phyloP scores from a whole-genome alignment of 202 grass and related monocot species.

The Hordeum pubiflorum region DNA sequence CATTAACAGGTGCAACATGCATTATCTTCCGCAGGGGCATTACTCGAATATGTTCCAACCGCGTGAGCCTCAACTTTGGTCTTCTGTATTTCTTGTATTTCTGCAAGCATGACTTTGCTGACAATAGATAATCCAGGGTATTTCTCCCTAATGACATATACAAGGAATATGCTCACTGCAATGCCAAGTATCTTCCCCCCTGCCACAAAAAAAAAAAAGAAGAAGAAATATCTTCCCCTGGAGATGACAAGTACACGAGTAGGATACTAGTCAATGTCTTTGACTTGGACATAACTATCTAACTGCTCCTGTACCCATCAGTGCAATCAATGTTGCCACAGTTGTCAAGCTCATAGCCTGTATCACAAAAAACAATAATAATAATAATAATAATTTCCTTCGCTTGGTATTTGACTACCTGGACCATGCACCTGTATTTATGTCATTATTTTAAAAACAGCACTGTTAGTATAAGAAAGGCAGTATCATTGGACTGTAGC shows the following conservation, averaged over 20 bases:
- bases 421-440: neutral
- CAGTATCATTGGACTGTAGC: neutral
- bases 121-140: neutral
- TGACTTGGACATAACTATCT: conserved; percentile 10
- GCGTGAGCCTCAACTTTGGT: neutral
- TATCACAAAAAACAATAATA: neutral
- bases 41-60: neutral
- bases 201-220: neutral
- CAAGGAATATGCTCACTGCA: neutral
- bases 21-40: neutral
- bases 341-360: conserved; percentile 17
- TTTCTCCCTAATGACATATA: neutral
- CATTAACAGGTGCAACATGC: neutral
- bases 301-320: neutral
- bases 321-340: neutral
- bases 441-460: neutral
- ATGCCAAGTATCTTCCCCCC: neutral
- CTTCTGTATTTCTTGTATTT: neutral
- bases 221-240: neutral
- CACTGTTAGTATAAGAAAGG: neutral
- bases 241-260: neutral
- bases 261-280: conserved; percentile 9
- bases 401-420: neutral
- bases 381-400: neutral
- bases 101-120: neutral